Base-by-base conservation (phyloP, 495 filamentous ascomycete genomes). In the Hapsidospora chrysogenum region DNA sequence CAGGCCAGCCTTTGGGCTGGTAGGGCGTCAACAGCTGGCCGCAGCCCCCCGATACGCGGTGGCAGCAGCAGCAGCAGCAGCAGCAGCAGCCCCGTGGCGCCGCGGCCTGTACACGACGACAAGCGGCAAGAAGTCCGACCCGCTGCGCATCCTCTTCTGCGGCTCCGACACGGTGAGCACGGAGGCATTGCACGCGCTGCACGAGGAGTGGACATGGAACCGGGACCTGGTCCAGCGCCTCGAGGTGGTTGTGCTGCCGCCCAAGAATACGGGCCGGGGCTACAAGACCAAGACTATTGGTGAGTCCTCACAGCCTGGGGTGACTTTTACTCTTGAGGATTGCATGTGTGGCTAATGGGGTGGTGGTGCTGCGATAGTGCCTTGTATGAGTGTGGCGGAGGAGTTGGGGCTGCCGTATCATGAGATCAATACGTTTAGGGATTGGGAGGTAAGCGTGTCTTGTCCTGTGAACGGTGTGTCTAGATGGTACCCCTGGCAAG, bases 111-210 rank as follows among this genome's bases (percentile, higher is more conserved):
- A 26, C 23, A 6, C 6, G 6, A 26, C 23, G 11, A 26, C 23
- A 11, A 26, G 23, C 23, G 13, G 17, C 32, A 54, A 44, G 22
- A 29, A 13, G 13, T 61, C 58, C 0, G 54, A 65, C 7, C 84
- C 84, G 2, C 65, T 97, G 18, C 69, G 78, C n/a, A 83, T 97
- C 33, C 72, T 97, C 13, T 97, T 94, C 57, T 96, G 85, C 52
- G 89, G 89, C 17, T 92, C 92, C 9, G 89, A 97, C 49, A 65
- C 79, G 4, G 93, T 95, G 56, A 94, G 86, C 56, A 76, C 78
- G 48, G 70, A 70, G 23, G 84, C 85, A 2, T 64, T 97, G 31
- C 60, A 62, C 33, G 80, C 79, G 15, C 58, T 97, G 30, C 56
- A 80, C 47, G 44, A 49, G 2, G 75, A 85, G 47, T 64, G 74